A percentile compares a stretch with the other conserved stretches of the same genome.
Evolutionary conservation across 257 asterid genomes (phyloP).

Genomic region (Nicotiana tomentosiformis): DNA sequence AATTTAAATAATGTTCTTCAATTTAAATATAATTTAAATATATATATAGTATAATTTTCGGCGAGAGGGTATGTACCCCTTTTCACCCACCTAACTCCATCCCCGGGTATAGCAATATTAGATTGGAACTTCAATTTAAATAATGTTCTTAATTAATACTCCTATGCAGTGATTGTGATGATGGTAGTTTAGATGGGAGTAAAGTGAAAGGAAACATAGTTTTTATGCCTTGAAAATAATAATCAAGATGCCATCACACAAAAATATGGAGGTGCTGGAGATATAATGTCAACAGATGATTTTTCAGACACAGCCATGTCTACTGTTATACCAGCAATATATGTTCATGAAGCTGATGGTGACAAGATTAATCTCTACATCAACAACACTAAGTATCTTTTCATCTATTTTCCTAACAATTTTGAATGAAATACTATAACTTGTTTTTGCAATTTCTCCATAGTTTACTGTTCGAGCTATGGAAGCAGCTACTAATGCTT

Average conservation of each 20-base stretch:
- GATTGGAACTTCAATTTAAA: not conserved
- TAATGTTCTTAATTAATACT: too few species aligned
- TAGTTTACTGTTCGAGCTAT: too few species aligned
- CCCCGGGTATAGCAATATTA: not conserved
- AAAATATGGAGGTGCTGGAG: slow-evolving; percentile 43
- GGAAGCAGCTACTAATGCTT: too few species aligned
- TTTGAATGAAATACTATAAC: not conserved
- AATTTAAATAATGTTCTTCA: too few species aligned
- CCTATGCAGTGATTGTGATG: slow-evolving; percentile 36
- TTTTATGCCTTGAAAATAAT: too few species aligned
- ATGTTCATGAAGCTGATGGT: slow-evolving; percentile 30
- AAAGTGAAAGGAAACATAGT: too few species aligned
- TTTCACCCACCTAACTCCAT: not conserved
- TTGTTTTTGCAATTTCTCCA: too few species aligned
- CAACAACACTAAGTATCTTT: slow-evolving; percentile 47
- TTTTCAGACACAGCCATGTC: slow-evolving; percentile 25
- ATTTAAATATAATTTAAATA: too few species aligned
- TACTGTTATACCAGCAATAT: slow-evolving; percentile 23
- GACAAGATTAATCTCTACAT: slow-evolving; percentile 38
- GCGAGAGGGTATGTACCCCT: too few species aligned
- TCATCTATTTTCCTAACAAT: not conserved
- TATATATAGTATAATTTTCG: too few species aligned
- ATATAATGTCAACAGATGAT: slow-evolving; percentile 24
- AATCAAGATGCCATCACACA: slow-evolving; percentile 19
- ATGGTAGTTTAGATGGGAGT: too few species aligned